A percentile compares a stretch with the other conserved stretches of the same genome.
phyloP scores from a whole-genome alignment of 495 filamentous ascomycete species.

The Penicillium malachiteum region DNA sequence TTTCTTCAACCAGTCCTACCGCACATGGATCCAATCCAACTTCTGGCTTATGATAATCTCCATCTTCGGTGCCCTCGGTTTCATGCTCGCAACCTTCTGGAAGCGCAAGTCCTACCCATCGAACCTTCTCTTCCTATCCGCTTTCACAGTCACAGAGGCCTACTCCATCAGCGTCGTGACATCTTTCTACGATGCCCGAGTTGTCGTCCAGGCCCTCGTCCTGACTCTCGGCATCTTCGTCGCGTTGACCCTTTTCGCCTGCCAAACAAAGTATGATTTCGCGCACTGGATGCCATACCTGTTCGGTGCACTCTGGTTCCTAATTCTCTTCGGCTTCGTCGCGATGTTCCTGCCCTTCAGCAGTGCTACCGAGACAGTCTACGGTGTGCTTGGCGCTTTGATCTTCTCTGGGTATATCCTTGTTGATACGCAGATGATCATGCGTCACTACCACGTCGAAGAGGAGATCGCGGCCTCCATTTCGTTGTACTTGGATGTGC shows the following conservation, averaged over 20 bases:
- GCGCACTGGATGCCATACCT: constrained; percentile 95
- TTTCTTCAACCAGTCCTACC: constrained; percentile 80
- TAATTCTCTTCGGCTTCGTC: constrained; percentile 92
- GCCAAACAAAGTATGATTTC: constrained; percentile 98
- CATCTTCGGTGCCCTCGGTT: constrained; percentile 73
- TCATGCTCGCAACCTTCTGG: constrained; percentile 92
- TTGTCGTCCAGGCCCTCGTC: constrained; percentile 87
- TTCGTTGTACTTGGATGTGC: constrained; percentile 90
- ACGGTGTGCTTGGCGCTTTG: constrained; percentile 75
- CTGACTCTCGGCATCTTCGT: constrained; percentile 93
- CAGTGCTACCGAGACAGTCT: constrained; percentile 77
- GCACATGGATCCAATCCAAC: constrained; percentile 81
- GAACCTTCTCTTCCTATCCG: constrained; percentile 88
- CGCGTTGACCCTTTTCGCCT: constrained; percentile 88
- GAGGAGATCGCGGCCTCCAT: constrained; percentile 98
- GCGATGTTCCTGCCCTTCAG: constrained; percentile 77
- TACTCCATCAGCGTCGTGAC: constrained; percentile 91
- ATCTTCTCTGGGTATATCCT: constrained; percentile 94
- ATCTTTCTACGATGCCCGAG: constrained; percentile 74
- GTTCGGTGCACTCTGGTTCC: constrained; percentile 83
- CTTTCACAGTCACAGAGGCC: constrained; percentile 89
- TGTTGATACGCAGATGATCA: constrained; percentile 92
- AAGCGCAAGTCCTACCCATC: constrained; percentile 96
- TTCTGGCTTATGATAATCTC: constrained; percentile 82
- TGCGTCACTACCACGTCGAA: constrained; percentile 95